These are phyloP conservation scores for Candolleomyces eurysporus DNA, from an alignment of 768 basidiomycete species.

Conservation along the genomic window DNA sequence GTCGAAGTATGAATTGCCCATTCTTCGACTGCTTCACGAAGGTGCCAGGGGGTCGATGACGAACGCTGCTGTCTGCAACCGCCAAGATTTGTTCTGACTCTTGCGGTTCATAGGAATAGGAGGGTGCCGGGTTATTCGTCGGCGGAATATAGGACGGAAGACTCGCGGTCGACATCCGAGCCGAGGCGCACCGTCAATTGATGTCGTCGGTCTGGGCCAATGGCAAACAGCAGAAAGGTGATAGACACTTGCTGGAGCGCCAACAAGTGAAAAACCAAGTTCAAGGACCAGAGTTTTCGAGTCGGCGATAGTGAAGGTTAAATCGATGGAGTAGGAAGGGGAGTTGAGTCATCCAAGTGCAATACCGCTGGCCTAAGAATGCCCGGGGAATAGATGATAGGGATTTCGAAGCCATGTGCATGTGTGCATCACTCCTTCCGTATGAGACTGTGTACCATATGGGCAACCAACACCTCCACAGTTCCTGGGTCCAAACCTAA, in stretches of 20 bases:
- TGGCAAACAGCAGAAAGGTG: not conserved
- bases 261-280: not conserved
- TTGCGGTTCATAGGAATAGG: slow-evolving; percentile 55
- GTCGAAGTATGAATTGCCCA: slow-evolving; percentile 48
- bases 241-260: not conserved
- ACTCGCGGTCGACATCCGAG: slow-evolving; percentile 51
- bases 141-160: slow-evolving; percentile 50
- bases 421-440: slow-evolving; percentile 7
- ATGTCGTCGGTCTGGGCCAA: not conserved
- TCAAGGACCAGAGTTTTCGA: not conserved
- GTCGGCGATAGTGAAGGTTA: not conserved
- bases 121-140: slow-evolving; percentile 37
- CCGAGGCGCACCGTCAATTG: not conserved
- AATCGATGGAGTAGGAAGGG: not conserved
- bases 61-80: slow-evolving; percentile 33
- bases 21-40: slow-evolving; percentile 61
- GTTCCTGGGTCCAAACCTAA: slow-evolving; percentile 2
- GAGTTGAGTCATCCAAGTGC: slow-evolving; percentile 1
- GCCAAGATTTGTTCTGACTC: slow-evolving; percentile 53
- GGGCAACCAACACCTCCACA: slow-evolving; percentile 8
- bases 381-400: slow-evolving; percentile 7
- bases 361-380: slow-evolving; percentile 1
- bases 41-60: slow-evolving; percentile 40
- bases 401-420: slow-evolving; percentile 11
- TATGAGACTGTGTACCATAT: slow-evolving; percentile 11